Evolutionary conservation across 805 yeast species (phyloP), one percentile per base, ranked within the genome.

Genomic region (Suhomyces prunicola): DNA sequence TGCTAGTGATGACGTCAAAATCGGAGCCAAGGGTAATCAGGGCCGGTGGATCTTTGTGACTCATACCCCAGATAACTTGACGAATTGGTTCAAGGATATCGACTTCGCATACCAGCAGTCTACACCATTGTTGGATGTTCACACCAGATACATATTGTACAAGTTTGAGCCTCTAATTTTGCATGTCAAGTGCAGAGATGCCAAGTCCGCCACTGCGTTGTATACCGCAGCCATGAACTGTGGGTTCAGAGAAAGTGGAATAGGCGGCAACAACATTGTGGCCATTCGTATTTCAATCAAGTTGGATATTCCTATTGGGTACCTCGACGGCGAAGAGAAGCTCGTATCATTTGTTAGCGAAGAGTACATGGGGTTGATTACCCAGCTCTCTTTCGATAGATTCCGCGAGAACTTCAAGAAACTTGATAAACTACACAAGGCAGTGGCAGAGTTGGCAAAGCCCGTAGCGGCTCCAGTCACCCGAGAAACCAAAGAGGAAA

Each of bases 181-280:
- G 47, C 97, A 90, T 67, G 90, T 90, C 5, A 86, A 88, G 62
- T 88, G 96, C 62, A 76, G 93, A 46, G 79, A 83, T 58, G 68
- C 76, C 24, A 72, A 68, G 12, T 68, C 77, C 5, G 96, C 97
- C 0, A 74, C 78, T n/a, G 69, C 69, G 40, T 66, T 90, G 9
- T 88, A 85, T 57, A 81, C 84, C 36, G 69, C 81, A 0, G 96
- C 96, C 0, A 86, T 90, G 89, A 78, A 80, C 2, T 86, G 94
- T 69, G 97, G 97, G 2, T 90, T 87, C 62, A 77, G 97, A 61
- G 97, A 90, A 67, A 80, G 89, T 29, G 97, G 97, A 0, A 88
- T 90, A 46, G 96, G 96, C 6, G 77, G 85, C 29, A 88, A 90
- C 60, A 81, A 83, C 59, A 75, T 86, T 10, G 96, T 90, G 6